Conservation (phyloP, 768 basidiomycete genomes). For the Calvatia gigantea region DNA sequence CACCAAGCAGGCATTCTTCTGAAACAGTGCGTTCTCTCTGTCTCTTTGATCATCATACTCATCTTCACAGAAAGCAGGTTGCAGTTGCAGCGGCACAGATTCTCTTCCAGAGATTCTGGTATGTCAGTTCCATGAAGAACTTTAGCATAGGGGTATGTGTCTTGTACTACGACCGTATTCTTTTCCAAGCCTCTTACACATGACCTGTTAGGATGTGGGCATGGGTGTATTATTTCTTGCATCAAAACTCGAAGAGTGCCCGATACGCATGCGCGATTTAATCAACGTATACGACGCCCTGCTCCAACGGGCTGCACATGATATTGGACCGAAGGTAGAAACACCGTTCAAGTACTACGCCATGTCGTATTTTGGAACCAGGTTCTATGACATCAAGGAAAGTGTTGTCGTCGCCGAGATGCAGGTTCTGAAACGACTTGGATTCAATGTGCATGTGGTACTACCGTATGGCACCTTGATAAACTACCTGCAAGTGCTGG, state of each 20-base stretch:
- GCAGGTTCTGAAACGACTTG: slow-evolving; percentile 94
- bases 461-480: slow-evolving; percentile 92
- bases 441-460: slow-evolving; percentile 92
- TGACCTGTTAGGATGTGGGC: slow-evolving; percentile 66
- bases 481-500: slow-evolving; percentile 89
- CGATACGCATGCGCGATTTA: slow-evolving; percentile 88
- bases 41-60: slow-evolving; percentile 1
- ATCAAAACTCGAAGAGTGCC: slow-evolving; percentile 91
- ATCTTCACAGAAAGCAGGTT: slow-evolving; percentile 75
- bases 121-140: slow-evolving; percentile 89
- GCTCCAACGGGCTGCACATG: slow-evolving; percentile 67
- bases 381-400: slow-evolving; percentile 94
- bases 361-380: slow-evolving; percentile 86
- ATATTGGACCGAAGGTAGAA: slow-evolving; percentile 30
- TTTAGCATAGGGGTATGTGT: slow-evolving; percentile 87
- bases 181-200: not conserved
- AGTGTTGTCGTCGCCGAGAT: slow-evolving; percentile 93
- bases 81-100: slow-evolving; percentile 97
- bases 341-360: slow-evolving; percentile 65
- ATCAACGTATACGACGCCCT: slow-evolving; percentile 93
- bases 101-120: slow-evolving; percentile 96
- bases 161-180: slow-evolving; percentile 6
- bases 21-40: slow-evolving; percentile 64
- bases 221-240: slow-evolving; percentile 88
- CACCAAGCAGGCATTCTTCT: slow-evolving; percentile 92